These are phyloP conservation scores for Trichophyton rubrum DNA, from an alignment of 2,329 filamentous ascomycete genomes.

Conservation along the genomic window DNA sequence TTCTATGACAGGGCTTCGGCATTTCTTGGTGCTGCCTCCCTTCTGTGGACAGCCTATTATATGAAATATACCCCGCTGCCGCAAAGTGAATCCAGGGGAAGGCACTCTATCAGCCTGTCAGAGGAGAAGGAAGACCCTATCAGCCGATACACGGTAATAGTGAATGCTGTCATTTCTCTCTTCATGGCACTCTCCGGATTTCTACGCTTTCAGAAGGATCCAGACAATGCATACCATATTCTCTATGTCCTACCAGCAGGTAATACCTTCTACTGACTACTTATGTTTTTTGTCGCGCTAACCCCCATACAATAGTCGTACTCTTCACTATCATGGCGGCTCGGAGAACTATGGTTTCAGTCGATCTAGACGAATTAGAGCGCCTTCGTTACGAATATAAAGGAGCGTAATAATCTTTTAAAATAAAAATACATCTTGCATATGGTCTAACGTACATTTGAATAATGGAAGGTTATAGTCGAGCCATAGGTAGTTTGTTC, in stretches of 20 bases:
- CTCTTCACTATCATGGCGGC: conserved; percentile 22
- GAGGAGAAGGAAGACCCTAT: conserved; percentile 9
- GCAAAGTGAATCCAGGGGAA: conserved; percentile 20
- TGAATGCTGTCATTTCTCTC: conserved; percentile 21
- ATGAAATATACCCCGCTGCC: conserved; percentile 24
- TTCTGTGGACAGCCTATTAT: conserved; percentile 27
- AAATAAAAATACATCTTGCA: neutral
- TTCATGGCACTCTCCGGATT: conserved; percentile 21
- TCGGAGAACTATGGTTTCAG: conserved; percentile 26
- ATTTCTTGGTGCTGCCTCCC: conserved; percentile 24
- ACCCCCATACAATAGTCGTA: conserved; percentile 19
- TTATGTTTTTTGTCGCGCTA: neutral
- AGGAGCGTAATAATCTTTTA: conserved; percentile 19
- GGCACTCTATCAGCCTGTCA: conserved; percentile 16
- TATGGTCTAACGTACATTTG: neutral
- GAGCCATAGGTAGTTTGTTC: too few species aligned
- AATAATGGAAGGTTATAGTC: too few species aligned
- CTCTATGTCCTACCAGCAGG: conserved; percentile 29
- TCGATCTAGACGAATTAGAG: conserved; percentile 28
- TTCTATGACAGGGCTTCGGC: conserved; percentile 17
- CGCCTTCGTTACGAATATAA: conserved; percentile 32
- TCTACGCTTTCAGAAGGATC: conserved; percentile 12
- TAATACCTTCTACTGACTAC: conserved; percentile 16
- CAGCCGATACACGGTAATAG: conserved; percentile 17
- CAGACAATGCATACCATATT: conserved; percentile 15